Percentiles rank a stretch among this genome's conserved stretches.
Evolutionary conservation across 2,329 filamentous ascomycete species (phyloP).

Genomic region (Claviceps sp.): DNA sequence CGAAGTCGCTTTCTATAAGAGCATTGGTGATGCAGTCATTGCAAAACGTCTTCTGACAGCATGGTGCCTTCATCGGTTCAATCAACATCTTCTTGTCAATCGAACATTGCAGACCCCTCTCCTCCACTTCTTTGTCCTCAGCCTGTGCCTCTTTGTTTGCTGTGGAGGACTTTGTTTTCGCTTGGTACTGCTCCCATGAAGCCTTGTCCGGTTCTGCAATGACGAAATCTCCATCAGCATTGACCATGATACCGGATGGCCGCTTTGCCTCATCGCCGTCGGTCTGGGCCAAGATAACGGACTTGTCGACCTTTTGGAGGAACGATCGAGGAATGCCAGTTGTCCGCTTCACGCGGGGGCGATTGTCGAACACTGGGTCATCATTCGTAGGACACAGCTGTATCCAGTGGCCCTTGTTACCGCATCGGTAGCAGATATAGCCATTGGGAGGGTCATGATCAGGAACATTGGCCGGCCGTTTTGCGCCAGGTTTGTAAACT

Average conservation of each 20-base stretch:
- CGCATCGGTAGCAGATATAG: constrained; percentile 93
- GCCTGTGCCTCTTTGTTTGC: constrained; percentile 64
- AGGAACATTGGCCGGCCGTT: constrained; percentile 63
- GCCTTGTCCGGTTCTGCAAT: constrained; percentile 91
- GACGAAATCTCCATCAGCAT: constrained; percentile 93
- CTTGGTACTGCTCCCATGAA: constrained; percentile 94
- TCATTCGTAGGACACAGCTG: constrained; percentile 97
- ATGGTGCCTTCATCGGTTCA: constrained; percentile 97
- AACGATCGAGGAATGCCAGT: constrained; percentile 95
- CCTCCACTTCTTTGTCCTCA: constrained; percentile 75
- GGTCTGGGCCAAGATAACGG: constrained; percentile 58
- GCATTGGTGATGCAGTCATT: constrained; percentile 99
- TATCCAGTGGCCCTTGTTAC: constrained; percentile 98
- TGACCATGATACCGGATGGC: constrained; percentile 88
- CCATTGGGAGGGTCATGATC: constrained; percentile 87
- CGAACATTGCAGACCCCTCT: constrained; percentile 79
- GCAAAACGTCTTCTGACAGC: constrained; percentile 97
- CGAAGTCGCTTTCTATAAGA: constrained; percentile 94
- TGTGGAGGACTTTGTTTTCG: constrained; percentile 78
- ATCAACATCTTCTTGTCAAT: constrained; percentile 97
- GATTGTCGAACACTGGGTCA: constrained; percentile 88
- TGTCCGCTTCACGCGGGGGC: constrained; percentile 85
- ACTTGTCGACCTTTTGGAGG: constrained; percentile 89
- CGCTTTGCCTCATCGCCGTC: constrained; percentile 73
- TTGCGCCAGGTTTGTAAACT: constrained; percentile 45